These are phyloP conservation scores for Kodamaea kaohsiungensis DNA, from an alignment of 805 yeast genomes.

Conservation along the genomic window DNA sequence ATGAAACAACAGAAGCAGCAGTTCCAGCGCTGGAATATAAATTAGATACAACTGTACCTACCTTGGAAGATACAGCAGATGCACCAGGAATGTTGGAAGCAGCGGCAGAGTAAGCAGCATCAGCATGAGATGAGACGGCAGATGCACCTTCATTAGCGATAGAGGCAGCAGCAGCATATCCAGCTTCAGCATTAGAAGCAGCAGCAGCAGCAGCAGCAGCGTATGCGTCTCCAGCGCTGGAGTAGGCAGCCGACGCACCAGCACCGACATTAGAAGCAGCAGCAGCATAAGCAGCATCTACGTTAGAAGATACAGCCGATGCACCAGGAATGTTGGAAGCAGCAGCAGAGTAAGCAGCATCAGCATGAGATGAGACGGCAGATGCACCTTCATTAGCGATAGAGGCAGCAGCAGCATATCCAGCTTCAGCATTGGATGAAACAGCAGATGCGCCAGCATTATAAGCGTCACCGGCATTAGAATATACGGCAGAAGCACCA, in stretches of 20 bases:
- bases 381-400: neutral
- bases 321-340: neutral
- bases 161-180: neutral
- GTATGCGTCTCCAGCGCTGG: neutral
- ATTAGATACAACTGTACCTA: neutral
- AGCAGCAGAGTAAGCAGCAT: neutral
- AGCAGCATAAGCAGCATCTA: constrained; percentile 8
- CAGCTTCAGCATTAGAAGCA: neutral
- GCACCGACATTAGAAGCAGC: constrained; percentile 1
- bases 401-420: neutral
- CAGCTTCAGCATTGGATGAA: neutral
- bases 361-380: neutral
- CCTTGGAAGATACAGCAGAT: neutral
- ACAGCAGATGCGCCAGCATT: neutral
- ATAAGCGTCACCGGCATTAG: neutral
- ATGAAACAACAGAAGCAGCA: neutral
- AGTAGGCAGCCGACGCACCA: neutral
- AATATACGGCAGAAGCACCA: constrained; percentile 7
- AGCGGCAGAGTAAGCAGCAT: neutral
- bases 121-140: no score
- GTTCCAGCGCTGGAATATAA: neutral
- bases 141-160: no score
- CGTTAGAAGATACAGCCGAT: neutral
- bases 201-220: neutral
- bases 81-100: neutral